These are phyloP conservation scores for Heterobasidion parviporum DNA, from an alignment of 1,284 basidiomycete species.

Conservation along the genomic window DNA sequence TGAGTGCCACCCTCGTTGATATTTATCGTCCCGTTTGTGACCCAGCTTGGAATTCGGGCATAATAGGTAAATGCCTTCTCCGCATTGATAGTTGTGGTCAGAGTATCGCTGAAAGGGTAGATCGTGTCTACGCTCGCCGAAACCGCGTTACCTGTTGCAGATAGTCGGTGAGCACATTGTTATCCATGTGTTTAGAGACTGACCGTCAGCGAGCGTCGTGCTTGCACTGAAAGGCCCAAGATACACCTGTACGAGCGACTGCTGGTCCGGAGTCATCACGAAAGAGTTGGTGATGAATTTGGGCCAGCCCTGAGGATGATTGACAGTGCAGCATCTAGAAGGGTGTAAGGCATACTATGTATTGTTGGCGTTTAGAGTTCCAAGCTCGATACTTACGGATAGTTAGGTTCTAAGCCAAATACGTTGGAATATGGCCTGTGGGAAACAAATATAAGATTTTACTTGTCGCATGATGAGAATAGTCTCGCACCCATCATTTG, in stretches of 20 bases:
- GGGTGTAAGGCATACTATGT: neutral
- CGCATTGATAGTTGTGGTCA: conserved; percentile 42
- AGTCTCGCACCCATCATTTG: conserved; percentile 35
- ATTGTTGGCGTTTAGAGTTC: neutral
- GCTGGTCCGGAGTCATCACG: conserved; percentile 37
- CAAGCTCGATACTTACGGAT: conserved; percentile 18
- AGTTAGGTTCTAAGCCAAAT: conserved; percentile 32
- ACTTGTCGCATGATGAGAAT: neutral
- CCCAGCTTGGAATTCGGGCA: conserved; percentile 51
- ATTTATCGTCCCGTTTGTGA: conserved; percentile 38
- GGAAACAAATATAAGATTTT: neutral
- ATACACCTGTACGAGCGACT: conserved; percentile 45
- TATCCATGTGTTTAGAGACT: conserved; percentile 5
- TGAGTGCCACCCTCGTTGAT: conserved; percentile 32
- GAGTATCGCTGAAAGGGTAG: conserved; percentile 49
- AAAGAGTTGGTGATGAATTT: conserved; percentile 56
- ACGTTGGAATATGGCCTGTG: conserved; percentile 47
- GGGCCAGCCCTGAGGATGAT: conserved; percentile 54
- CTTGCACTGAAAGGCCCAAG: conserved; percentile 44
- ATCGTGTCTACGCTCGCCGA: conserved; percentile 41
- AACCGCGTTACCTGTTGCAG: conserved; percentile 33
- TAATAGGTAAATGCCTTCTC: conserved; percentile 42
- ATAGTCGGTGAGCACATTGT: conserved; percentile 1
- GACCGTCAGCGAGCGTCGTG: conserved; percentile 35
- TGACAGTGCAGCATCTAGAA: conserved; percentile 49